Evolutionary conservation across 495 filamentous ascomycete species (phyloP).

Genomic region (Hypoxylon trugodes): DNA sequence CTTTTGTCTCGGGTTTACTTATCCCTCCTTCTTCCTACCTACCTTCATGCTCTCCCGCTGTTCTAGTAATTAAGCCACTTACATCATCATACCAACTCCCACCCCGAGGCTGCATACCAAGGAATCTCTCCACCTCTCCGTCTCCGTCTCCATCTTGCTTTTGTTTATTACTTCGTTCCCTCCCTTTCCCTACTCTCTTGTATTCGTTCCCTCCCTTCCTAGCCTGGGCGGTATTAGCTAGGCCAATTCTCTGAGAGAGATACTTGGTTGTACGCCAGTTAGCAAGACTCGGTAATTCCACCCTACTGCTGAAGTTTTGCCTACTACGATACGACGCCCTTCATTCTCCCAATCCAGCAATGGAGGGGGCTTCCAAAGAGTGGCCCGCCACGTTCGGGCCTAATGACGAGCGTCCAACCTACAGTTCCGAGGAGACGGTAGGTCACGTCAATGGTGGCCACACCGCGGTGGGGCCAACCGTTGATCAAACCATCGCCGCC

Average conservation of each 20-base stretch:
- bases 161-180: slow-evolving; percentile 30
- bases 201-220: neutral
- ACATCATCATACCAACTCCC: no score
- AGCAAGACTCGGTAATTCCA: neutral
- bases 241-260: slow-evolving; percentile 3
- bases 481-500: slow-evolving; percentile 23
- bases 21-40: no score
- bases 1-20: slow-evolving; percentile 29
- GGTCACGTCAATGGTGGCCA: slow-evolving; percentile 25
- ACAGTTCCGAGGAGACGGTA: slow-evolving; percentile 40
- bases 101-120: slow-evolving; percentile 8
- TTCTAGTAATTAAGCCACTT: slow-evolving; percentile 33
- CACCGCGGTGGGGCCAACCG: slow-evolving; percentile 16
- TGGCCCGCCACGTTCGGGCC: slow-evolving; percentile 32
- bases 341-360: slow-evolving; percentile 3
- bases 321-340: neutral
- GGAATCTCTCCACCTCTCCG: no score
- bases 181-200: slow-evolving; percentile 4
- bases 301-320: neutral
- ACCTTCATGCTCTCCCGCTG: no score
- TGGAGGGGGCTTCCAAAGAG: slow-evolving; percentile 28
- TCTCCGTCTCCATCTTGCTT: neutral
- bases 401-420: slow-evolving; percentile 32
- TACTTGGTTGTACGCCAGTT: no score
- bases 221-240: slow-evolving; percentile 16